Conservation (phyloP, 2,329 filamentous ascomycete species). For the Periglandula ipomoeae region DNA sequence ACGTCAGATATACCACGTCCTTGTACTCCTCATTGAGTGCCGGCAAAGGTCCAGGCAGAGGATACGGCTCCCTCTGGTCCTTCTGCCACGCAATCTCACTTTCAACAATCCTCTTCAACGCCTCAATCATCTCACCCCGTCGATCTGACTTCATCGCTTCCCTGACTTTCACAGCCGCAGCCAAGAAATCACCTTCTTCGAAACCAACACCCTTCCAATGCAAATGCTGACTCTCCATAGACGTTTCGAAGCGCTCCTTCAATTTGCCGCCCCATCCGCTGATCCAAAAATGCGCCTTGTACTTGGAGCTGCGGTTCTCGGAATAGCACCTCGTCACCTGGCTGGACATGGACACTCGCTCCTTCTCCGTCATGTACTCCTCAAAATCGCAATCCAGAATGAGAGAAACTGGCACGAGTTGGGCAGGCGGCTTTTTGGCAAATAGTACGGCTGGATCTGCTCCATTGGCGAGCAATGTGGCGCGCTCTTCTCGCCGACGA, state of each 20-base stretch:
- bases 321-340: conserved; percentile 87
- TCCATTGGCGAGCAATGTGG: conserved; percentile 39
- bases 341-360: conserved; percentile 70
- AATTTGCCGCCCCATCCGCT: conserved; percentile 71
- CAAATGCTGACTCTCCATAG: conserved; percentile 60
- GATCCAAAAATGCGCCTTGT: conserved; percentile 63
- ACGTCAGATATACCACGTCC: conserved; percentile 75
- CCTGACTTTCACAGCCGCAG: conserved; percentile 56
- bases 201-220: conserved; percentile 75
- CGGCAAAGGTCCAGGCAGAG: conserved; percentile 24
- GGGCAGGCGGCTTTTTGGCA: conserved; percentile 27
- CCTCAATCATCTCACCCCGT: conserved; percentile 51
- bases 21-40: conserved; percentile 22
- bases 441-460: conserved; percentile 28
- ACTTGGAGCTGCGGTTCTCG: conserved; percentile 65
- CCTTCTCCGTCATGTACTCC: conserved; percentile 76
- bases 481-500: conserved; percentile 40
- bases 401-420: conserved; percentile 65
- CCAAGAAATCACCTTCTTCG: conserved; percentile 63
- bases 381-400: conserved; percentile 92
- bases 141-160: conserved; percentile 47
- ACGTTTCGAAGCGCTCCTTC: conserved; percentile 69
- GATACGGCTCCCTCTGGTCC: conserved; percentile 24
- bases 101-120: conserved; percentile 36
- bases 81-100: conserved; percentile 20